phyloP scores from a whole-genome alignment of 78 protist genomes.

The Dictyostelium purpureum region DNA sequence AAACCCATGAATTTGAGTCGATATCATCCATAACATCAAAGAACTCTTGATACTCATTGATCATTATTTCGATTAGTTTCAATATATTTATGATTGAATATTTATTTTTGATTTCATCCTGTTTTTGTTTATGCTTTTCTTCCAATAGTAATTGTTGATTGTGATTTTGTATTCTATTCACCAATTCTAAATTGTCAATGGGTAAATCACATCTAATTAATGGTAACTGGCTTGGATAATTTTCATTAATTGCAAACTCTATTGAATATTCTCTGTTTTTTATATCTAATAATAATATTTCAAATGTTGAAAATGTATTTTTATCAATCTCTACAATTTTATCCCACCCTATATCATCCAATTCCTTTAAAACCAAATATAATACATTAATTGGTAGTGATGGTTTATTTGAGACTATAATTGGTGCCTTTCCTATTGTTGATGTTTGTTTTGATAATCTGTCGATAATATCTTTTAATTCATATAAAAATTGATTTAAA shows the following conservation, averaged over 20 bases:
- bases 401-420: neutral
- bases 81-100: neutral
- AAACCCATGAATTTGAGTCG: conserved; percentile 30
- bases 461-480: conserved; percentile 57
- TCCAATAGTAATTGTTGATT: neutral
- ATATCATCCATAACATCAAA: conserved; percentile 62
- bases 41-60: conserved; percentile 20
- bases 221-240: neutral
- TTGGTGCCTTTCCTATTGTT: too few species aligned
- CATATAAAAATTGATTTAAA: conserved; percentile 52
- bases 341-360: conserved; percentile 62
- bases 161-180: neutral
- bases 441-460: neutral
- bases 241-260: neutral
- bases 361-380: conserved; percentile 3
- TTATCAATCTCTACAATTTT: conserved; percentile 23
- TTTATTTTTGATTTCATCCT: neutral
- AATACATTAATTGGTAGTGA: conserved; percentile 49
- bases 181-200: too few species aligned
- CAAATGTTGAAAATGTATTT: neutral
- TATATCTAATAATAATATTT: neutral
- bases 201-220: neutral
- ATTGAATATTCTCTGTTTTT: neutral
- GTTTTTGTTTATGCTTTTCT: neutral
- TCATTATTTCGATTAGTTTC: neutral